Evolutionary conservation across 805 yeast genomes (phyloP), one percentile per base, ranked within the genome.

Genomic region (Schwanniomyces polymorphus): DNA sequence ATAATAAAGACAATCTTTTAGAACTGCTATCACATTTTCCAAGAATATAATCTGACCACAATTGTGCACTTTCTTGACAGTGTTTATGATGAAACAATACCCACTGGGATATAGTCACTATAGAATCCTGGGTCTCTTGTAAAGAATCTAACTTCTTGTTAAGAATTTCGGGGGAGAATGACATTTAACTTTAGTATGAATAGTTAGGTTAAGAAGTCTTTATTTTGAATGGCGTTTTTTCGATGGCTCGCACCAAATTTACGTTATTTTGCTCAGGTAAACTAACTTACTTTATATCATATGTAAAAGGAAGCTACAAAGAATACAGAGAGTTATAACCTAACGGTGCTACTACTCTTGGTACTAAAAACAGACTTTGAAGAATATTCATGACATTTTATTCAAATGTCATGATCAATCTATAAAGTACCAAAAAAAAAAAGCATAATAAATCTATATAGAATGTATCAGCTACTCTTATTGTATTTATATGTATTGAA

Each of bases 1-100:
- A 89, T 21, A 89, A 72, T 46, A 86, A 65, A 2, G 85, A 75
- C 43, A 85, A 72, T 49, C 75, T 78, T 55, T 78, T 74, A n/a
- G 53, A 44, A 5, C 63, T 56, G 17, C 29, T 42, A 27, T 28
- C 29, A 21, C 48, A 38, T 28, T 47, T 41, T 6, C 33, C 47
- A 46, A 49, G 50, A 12, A 61, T 54, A 53, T 58, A 72, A 10
- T 60, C 54, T 7, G 70, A 52, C 79, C 79, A 74, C 27, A 65
- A 46, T 37, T 56, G 47, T 9, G 75, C 65, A 29, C 68, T 58
- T 34, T 70, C 75, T 27, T 58, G 50, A 44, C 67, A 59, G 50
- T 70, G 72, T 43, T 74, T 62, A 48, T 72, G 76, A 58, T 74
- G 76, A 53, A 72, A 72, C 25, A 74, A 62, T 17, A 73, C 73